These are phyloP conservation scores for Thelephora ganbajun DNA, from an alignment of 768 basidiomycete species.

Conservation along the genomic window DNA sequence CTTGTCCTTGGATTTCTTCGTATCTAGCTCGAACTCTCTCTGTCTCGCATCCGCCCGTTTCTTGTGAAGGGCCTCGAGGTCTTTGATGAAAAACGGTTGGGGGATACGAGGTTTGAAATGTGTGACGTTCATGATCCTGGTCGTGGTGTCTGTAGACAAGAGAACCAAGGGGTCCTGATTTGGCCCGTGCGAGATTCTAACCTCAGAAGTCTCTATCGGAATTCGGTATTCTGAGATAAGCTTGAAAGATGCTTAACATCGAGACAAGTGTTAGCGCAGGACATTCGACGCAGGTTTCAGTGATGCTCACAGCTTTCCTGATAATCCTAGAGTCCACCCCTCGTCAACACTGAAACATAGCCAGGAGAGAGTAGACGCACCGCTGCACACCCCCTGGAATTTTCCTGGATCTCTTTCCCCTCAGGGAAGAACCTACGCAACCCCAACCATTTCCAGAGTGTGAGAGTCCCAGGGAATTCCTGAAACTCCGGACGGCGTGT, in stretches of 20 bases:
- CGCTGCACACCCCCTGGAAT: constrained; percentile 44
- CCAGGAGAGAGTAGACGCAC: constrained; percentile 23
- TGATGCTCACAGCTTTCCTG: constrained; percentile 52
- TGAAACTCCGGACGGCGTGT: constrained; percentile 7
- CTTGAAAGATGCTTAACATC: constrained; percentile 46
- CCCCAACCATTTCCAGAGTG: constrained; percentile 58
- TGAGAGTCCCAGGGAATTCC: constrained; percentile 31
- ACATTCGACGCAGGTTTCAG: too few species aligned
- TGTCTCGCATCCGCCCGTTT: neutral
- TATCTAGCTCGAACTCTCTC: too few species aligned
- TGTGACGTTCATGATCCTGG: constrained; percentile 33
- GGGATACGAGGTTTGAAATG: constrained; percentile 29
- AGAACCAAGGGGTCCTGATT: constrained; percentile 40
- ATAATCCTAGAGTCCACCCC: constrained; percentile 38
- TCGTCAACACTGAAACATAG: neutral
- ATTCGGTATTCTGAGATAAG: constrained; percentile 37
- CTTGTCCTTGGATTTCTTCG: neutral
- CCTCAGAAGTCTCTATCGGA: constrained; percentile 19
- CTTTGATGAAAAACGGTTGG: constrained; percentile 25
- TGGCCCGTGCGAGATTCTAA: constrained; percentile 30
- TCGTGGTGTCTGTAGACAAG: constrained; percentile 24
- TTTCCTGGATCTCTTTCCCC: constrained; percentile 17
- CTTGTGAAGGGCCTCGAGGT: neutral
- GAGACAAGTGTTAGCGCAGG: too few species aligned
- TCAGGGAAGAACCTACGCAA: constrained; percentile 52